These are phyloP conservation scores for Globisporangium canariense DNA, from an alignment of 352 stramenopile genomes.

Conservation along the genomic window DNA sequence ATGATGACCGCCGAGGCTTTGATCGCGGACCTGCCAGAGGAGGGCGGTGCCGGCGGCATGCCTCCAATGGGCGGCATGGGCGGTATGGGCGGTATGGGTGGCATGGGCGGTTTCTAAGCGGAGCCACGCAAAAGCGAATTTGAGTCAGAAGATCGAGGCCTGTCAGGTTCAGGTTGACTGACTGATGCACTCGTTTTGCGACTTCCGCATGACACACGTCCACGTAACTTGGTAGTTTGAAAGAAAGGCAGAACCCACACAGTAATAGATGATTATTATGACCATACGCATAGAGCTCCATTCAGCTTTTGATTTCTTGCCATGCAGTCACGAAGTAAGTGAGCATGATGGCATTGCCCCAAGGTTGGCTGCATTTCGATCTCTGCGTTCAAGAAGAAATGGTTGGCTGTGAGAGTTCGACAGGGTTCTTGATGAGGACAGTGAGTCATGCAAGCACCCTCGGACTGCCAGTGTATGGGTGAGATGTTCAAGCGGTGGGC, in stretches of 20 bases:
- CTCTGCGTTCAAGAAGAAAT: background rate
- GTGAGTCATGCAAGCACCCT: background rate
- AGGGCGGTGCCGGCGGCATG: constrained; percentile 53
- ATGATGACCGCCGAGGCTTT: constrained; percentile 99
- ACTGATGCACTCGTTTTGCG: background rate
- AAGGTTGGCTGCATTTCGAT: background rate
- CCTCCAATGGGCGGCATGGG: constrained; percentile 81
- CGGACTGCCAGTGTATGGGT: background rate
- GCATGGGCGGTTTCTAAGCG: constrained; percentile 67
- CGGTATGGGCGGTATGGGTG: constrained; percentile 78
- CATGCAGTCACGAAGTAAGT: too few relatives aligned
- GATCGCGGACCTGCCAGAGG: constrained; percentile 95
- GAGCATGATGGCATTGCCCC: background rate
- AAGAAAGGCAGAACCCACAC: constrained; percentile 16
- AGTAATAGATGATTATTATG: constrained; percentile 52
- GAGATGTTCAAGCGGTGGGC: too few relatives aligned
- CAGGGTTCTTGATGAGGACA: background rate
- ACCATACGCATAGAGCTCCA: background rate
- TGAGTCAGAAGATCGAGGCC: background rate
- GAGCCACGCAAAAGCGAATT: background rate
- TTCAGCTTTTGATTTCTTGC: background rate
- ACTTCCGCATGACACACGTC: background rate
- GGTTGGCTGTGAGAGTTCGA: background rate
- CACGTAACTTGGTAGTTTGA: constrained; percentile 13
- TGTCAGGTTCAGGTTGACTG: background rate